Evolutionary conservation across 495 filamentous ascomycete genomes (phyloP).

Genomic region (Talaromyces ruber): DNA sequence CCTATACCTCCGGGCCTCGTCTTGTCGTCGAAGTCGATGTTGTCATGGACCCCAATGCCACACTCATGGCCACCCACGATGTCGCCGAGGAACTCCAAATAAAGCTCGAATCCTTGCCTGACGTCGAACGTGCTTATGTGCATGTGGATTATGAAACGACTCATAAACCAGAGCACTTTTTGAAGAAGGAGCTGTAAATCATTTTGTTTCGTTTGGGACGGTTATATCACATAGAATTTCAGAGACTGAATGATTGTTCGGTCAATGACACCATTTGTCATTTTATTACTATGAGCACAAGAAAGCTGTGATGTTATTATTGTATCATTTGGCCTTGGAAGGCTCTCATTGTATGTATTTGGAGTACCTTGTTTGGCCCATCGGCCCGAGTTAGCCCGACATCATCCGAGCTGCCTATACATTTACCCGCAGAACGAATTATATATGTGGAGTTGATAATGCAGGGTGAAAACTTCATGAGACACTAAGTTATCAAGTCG

Average conservation of each 20-base stretch:
- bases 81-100: constrained; percentile 90
- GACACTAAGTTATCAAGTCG: too few species aligned
- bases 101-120: constrained; percentile 85
- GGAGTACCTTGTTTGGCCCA: background rate
- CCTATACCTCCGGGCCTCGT: constrained; percentile 84
- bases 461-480: too few species aligned
- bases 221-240: background rate
- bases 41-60: constrained; percentile 65
- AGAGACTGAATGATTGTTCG: background rate
- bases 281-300: background rate
- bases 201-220: background rate
- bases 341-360: background rate
- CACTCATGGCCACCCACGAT: constrained; percentile 77
- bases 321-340: background rate
- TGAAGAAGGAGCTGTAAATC: constrained; percentile 51
- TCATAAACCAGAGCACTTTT: constrained; percentile 79
- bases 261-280: background rate
- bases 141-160: constrained; percentile 97
- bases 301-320: background rate
- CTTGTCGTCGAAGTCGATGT: constrained; percentile 87
- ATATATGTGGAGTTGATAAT: background rate
- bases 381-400: background rate
- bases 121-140: constrained; percentile 92
- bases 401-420: background rate
- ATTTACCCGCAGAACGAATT: background rate